These are phyloP conservation scores for Aureobasidium sp. DNA, from an alignment of 2,329 filamentous ascomycete genomes.

Conservation along the genomic window DNA sequence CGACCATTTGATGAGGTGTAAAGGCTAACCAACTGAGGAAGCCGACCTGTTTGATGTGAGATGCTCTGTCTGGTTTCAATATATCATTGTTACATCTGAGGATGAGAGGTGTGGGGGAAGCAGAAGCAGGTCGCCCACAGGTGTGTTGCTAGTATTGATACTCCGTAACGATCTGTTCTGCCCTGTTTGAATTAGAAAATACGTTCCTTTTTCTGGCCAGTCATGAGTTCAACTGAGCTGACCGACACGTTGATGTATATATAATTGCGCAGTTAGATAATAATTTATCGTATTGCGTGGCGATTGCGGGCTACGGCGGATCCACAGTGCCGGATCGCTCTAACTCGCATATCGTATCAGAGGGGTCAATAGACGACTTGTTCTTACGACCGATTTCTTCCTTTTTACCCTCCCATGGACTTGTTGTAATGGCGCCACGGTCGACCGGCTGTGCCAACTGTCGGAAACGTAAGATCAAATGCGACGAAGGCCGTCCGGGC, in stretches of 20 bases:
- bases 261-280: too few relatives aligned
- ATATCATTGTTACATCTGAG: too few relatives aligned
- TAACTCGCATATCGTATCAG: neutral
- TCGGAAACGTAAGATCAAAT: conserved; percentile 27
- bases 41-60: neutral
- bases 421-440: conserved; percentile 24
- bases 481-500: conserved; percentile 26
- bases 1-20: neutral
- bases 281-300: neutral
- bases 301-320: neutral
- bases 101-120: too few relatives aligned
- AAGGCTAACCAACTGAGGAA: too few relatives aligned
- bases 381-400: neutral
- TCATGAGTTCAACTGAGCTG: neutral
- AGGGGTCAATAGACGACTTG: neutral
- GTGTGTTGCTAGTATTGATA: too few relatives aligned
- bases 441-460: conserved; percentile 28
- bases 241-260: neutral
- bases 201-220: too few relatives aligned
- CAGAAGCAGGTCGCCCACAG: too few relatives aligned
- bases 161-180: too few relatives aligned
- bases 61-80: neutral
- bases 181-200: too few relatives aligned
- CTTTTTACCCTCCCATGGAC: neutral
- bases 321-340: neutral